Evolutionary conservation across 2,329 filamentous ascomycete species (phyloP), one percentile per base, ranked within the genome.

Genomic region (Cercospora sesami): DNA sequence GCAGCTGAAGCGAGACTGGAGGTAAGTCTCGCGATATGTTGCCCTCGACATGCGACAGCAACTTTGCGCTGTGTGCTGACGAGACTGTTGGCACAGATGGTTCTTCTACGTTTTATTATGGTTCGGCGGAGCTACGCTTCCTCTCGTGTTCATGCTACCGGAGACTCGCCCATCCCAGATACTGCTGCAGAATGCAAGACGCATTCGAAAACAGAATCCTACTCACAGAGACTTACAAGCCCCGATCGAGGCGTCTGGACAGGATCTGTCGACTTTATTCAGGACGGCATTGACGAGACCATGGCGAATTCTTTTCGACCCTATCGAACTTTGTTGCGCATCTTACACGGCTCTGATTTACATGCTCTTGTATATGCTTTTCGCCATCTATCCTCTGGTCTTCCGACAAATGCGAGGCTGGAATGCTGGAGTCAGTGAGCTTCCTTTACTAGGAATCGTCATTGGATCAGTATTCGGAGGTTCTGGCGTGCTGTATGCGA

Each of bases 341-440:
- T n/a, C 39, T 9, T 45, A 45, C n/a, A 45, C 39, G 39, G 39
- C 39, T 18, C 88, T 85, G 73, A 81, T 84, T 67, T 84, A 84
- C 73, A 82, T 82, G 16, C 82, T 82, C 5, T 77, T 84, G 1
- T 84, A 84, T 75, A 82, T 83, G 81, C 77, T 84, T 5, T 84
- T 84, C 75, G 78, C 79, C 7, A 82, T 82, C 30, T 84, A 80
- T 73, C 83, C 83, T 0, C 83, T 91, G 73, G 89, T 92, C 33
- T 92, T 89, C 78, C 84, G 89, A 73, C 73, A 84, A 69, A 73
- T 81, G 45, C 85, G 88, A 60, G 86, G 86, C 53, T 91, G 88
- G 87, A 83, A 81, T 14, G 76, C 83, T 31, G 87, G 87, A 36
- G 81, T 89, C 33, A 85, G 87, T 42, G 87, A 89, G 21, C 82